Evolutionary conservation across 768 basidiomycete species (phyloP), one percentile per base, ranked within the genome.

Genomic region (Tulasnella calospora): DNA sequence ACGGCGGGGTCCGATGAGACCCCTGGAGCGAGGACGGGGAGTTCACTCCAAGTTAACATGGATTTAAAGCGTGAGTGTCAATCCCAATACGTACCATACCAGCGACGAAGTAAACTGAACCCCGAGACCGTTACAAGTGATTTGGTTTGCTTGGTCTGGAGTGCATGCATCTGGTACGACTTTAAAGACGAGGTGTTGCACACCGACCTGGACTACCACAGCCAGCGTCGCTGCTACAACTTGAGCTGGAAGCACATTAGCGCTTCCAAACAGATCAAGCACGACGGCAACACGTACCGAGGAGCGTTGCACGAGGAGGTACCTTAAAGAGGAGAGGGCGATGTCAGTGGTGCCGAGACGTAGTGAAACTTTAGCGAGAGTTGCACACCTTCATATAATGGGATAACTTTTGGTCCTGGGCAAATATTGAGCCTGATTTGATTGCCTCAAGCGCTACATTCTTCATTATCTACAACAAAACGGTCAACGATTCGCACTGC

Each of bases 1-100:
- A 1, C 87, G 83, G 12, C 78, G 77, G 0, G 88, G 88, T n/a
- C 87, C 87, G 74, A 88, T 85, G 10, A 87, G 80, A 36, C 87
- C 87, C 87, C 86, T 85, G 44, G 3, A 15, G 36, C 0, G 33
- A 35, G 27, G 51, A 33, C 19, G 51, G 21, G 30, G 82, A 12
- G n/a, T 0, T 4, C 8, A 2, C 23, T n/a, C 9, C 23, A 10
- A 19, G 46, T 67, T 17, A 67, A 15, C 13, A 67, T 0, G 4
- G 9, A 35, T 13, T 83, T 85, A 46, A 35, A 27, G 67, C 6
- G 55, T 7, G 21, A 8, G 33, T 17, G 69, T 46, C 46, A n/a
- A 21, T 51, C 2, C 8, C 23, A 15, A 36, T 23, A 81, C 84
- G 73, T 21, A 86, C 87, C 87, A 88, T 47, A 87, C 81, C 55